These are phyloP conservation scores for Arctium minus DNA, from an alignment of 129 eudicot species.

Conservation along the genomic window DNA sequence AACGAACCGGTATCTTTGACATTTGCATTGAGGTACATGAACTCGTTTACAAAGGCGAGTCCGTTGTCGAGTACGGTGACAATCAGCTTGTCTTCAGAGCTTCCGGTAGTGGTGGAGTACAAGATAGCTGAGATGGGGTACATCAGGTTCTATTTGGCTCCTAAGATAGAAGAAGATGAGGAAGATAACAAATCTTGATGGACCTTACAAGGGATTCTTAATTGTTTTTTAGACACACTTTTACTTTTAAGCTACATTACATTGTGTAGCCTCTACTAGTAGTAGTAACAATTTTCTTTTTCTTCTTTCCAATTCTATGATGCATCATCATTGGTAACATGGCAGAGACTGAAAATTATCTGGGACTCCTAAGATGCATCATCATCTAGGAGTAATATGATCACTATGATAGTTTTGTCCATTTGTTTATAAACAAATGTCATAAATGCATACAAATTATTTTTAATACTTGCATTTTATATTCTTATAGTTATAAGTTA, in stretches of 20 bases:
- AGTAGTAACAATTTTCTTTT: background rate
- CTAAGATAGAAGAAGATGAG: constrained; percentile 91
- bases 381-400: too few relatives aligned
- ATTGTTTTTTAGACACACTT: background rate
- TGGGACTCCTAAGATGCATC: too few relatives aligned
- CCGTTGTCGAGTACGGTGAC: constrained; percentile 76
- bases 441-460: too few relatives aligned
- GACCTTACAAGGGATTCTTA: background rate
- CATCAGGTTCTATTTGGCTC: constrained; percentile 78
- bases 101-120: constrained; percentile 92
- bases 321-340: background rate
- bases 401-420: too few relatives aligned
- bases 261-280: background rate
- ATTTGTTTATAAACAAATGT: too few relatives aligned
- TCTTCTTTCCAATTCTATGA: background rate
- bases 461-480: too few relatives aligned
- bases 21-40: constrained; percentile 92
- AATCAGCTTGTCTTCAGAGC: constrained; percentile 83
- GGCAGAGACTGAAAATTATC: too few relatives aligned
- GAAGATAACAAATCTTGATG: constrained; percentile 53
- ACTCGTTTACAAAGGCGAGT: constrained; percentile 88
- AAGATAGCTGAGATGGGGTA: constrained; percentile 96
- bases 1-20: constrained; percentile 92
- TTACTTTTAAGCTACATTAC: constrained; percentile 1
- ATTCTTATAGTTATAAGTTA: too few relatives aligned